Conservation (phyloP, 768 basidiomycete genomes). For the Leucosporidium scottii region DNA sequence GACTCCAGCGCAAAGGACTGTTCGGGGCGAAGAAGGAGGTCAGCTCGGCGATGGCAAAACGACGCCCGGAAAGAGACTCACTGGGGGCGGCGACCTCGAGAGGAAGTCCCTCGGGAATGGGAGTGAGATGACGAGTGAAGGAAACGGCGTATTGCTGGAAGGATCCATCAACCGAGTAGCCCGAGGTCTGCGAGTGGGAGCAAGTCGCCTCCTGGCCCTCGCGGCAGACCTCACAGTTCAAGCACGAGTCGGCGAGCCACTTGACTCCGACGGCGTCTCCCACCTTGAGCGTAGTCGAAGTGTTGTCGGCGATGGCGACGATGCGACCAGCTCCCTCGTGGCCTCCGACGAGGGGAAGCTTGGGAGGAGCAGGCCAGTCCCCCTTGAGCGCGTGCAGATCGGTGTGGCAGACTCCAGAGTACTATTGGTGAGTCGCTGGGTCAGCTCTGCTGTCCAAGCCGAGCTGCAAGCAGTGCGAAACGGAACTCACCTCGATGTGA, state of each 20-base stretch:
- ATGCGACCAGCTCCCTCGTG: slow-evolving; percentile 72
- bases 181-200: slow-evolving; percentile 45
- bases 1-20: slow-evolving; percentile 46
- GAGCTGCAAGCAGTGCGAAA: background rate
- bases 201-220: slow-evolving; percentile 28
- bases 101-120: slow-evolving; percentile 59
- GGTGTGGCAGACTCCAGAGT: slow-evolving; percentile 3
- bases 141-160: slow-evolving; percentile 46
- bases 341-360: slow-evolving; percentile 61
- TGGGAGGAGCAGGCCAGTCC: slow-evolving; percentile 63
- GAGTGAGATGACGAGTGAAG: slow-evolving; percentile 65
- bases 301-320: slow-evolving; percentile 59
- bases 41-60: background rate
- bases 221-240: slow-evolving; percentile 37
- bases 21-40: background rate
- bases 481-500: slow-evolving; percentile 1
- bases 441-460: no score
- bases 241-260: slow-evolving; percentile 40
- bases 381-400: background rate
- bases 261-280: slow-evolving; percentile 32
- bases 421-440: background rate
- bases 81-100: slow-evolving; percentile 55
- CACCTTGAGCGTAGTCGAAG: slow-evolving; percentile 52
- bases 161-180: slow-evolving; percentile 62
- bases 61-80: background rate